These are phyloP conservation scores for Quercus lobata DNA, from an alignment of 331 rosid species.

Conservation along the genomic window DNA sequence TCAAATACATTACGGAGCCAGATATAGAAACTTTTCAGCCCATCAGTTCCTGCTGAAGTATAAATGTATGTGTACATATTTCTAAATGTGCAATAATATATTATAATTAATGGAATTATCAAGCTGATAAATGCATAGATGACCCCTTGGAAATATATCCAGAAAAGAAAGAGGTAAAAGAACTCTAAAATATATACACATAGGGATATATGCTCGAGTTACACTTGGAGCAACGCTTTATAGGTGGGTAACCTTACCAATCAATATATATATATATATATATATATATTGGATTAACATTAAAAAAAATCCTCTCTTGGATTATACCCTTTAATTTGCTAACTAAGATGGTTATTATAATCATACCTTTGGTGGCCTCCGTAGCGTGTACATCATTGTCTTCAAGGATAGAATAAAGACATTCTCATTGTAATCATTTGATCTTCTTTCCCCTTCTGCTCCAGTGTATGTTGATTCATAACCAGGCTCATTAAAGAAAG, in stretches of 20 bases:
- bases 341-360: background rate
- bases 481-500: slow-evolving; percentile 84
- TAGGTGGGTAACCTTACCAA: no score
- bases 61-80: background rate
- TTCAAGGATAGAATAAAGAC: slow-evolving; percentile 56
- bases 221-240: no score
- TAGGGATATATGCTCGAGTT: no score
- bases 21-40: background rate
- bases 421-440: slow-evolving; percentile 60
- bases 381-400: slow-evolving; percentile 72
- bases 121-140: background rate
- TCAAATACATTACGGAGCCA: background rate
- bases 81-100: background rate
- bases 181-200: background rate
- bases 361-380: slow-evolving; percentile 69
- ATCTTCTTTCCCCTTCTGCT: slow-evolving; percentile 44
- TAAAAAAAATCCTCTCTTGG: background rate
- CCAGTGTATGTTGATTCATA: slow-evolving; percentile 26
- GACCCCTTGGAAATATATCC: background rate
- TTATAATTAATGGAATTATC: background rate
- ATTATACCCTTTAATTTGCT: background rate
- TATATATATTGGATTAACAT: no score
- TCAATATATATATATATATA: no score
- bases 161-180: background rate
- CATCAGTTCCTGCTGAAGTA: background rate